Base-by-base conservation (phyloP, 2,329 filamentous ascomycete genomes). In the Nigrospora sphaerica region DNA sequence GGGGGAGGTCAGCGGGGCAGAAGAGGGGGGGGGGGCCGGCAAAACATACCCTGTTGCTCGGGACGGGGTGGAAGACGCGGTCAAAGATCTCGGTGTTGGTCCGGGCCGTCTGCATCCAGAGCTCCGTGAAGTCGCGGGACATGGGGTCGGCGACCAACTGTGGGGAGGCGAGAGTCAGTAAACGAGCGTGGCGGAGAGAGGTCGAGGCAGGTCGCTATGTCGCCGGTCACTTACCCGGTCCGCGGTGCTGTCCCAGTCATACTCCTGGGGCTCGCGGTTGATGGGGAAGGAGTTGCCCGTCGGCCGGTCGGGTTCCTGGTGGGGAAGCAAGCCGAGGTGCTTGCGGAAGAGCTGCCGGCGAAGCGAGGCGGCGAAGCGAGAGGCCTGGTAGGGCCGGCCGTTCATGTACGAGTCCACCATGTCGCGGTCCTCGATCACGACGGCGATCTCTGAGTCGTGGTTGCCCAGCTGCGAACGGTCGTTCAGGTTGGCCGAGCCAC, bases 401-500 rank as follows among this genome's bases (percentile, higher is more conserved):
- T 84, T 77, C 87, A 95, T 95, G 49, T 65, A 68, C 16, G 82
- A 84, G 13, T 86, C 78, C 14, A 95, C 71, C 1, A 81, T 71
- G 1, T 83, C 79, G 2, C 81, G 78, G 61, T 95, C 89, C 62
- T 93, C 85, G 58, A 95, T 87, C 47, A 95, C 77, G 52, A 95
- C 86, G n/a, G 89, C 88, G 46, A 95, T 88, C 62, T 95, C 90
- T 1, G 83, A 88, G 67, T 95, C 90, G 65, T 93, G 89, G 48
- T 80, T 77, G 33, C 88, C 89, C 6, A 93, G 70, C 65, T 95
- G 91, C 43, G 88, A 81, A 45, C 92, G 85, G 62, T 97, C 92
- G 63, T 96, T 97, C 57, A 96, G 75, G 65, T 96, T 97, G 52
- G 87, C 88, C 23, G 85, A 90, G 16, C 89, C 89, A 61, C 89